Conservation (phyloP, 345 rosid genomes). For the Carallia brachiata region DNA sequence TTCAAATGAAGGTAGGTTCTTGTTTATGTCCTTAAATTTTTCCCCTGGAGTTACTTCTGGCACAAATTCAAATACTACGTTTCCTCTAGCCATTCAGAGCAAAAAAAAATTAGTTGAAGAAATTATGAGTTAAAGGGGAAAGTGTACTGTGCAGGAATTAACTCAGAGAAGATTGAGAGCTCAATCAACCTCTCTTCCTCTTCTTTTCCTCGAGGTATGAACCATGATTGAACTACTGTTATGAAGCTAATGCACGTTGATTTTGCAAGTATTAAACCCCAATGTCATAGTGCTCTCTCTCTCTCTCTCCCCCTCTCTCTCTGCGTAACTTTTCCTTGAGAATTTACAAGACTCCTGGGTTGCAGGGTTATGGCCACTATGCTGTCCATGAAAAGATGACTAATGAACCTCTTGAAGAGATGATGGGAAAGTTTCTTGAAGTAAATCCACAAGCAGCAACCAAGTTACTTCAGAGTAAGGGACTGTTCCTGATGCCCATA, state of each 20-base stretch:
- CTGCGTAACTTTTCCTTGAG: neutral
- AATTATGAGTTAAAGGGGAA: slow-evolving; percentile 6
- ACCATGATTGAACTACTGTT: too few relatives aligned
- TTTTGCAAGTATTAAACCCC: too few relatives aligned
- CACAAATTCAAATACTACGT: too few relatives aligned
- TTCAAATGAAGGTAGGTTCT: slow-evolving; percentile 50
- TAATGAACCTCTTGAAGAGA: slow-evolving; percentile 50
- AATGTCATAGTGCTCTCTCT: too few relatives aligned
- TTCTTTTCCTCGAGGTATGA: slow-evolving; percentile 47
- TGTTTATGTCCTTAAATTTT: neutral
- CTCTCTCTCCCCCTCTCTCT: neutral
- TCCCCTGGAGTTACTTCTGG: too few relatives aligned
- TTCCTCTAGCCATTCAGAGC: too few relatives aligned
- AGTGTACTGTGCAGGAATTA: slow-evolving; percentile 44
- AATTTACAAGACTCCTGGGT: neutral
- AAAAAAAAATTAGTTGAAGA: too few relatives aligned
- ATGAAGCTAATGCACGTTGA: neutral
- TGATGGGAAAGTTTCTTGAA: slow-evolving; percentile 40
- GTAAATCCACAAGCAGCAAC: slow-evolving; percentile 46
- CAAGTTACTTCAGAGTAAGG: slow-evolving; percentile 49
- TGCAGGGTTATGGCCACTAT: slow-evolving; percentile 56
- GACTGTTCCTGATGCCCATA: slow-evolving; percentile 47
- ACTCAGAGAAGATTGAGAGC: slow-evolving; percentile 52
- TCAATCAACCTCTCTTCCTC: slow-evolving; percentile 35
- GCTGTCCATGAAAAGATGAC: slow-evolving; percentile 36